Percentiles rank a stretch among this genome's conserved stretches.
These are phyloP conservation scores for Hanseniaspora pseudoguilliermondii DNA, from an alignment of 805 yeast genomes.

Conservation along the genomic window DNA sequence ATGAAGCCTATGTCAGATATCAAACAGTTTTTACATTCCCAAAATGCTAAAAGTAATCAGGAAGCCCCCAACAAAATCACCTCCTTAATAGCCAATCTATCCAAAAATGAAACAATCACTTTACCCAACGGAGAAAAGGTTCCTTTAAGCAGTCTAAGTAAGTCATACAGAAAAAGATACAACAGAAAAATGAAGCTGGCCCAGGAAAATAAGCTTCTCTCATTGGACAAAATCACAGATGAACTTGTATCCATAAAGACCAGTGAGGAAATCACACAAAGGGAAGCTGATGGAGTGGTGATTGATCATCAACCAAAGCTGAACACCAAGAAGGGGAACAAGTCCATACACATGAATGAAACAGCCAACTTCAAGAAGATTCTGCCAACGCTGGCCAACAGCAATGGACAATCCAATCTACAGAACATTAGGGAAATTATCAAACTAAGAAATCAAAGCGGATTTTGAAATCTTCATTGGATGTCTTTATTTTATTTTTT, in stretches of 20 bases:
- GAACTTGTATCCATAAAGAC: constrained; percentile 5
- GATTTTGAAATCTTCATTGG: neutral
- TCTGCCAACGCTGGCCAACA: constrained; percentile 25
- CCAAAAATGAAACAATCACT: constrained; percentile 18
- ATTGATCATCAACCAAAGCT: constrained; percentile 40
- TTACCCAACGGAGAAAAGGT: constrained; percentile 14
- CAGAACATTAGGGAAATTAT: constrained; percentile 52
- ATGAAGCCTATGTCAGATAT: constrained; percentile 27
- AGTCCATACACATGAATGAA: constrained; percentile 45
- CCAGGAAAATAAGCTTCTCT: constrained; percentile 48
- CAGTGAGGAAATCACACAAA: constrained; percentile 4
- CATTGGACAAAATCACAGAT: constrained; percentile 25
- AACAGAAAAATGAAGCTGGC: constrained; percentile 55
- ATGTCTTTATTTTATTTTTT: neutral
- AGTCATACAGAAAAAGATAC: constrained; percentile 33
- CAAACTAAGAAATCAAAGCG: constrained; percentile 23
- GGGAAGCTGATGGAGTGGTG: neutral
- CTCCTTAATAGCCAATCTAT: constrained; percentile 28
- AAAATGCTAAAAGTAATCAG: constrained; percentile 41
- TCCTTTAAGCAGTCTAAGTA: constrained; percentile 3
- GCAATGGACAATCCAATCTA: constrained; percentile 42
- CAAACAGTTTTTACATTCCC: constrained; percentile 39
- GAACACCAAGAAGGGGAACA: constrained; percentile 41
- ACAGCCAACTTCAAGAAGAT: constrained; percentile 45
- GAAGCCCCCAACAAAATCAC: constrained; percentile 31